These are phyloP conservation scores for Pseudopyricularia cyperi DNA, from an alignment of 2,329 filamentous ascomycete genomes.

Conservation along the genomic window DNA sequence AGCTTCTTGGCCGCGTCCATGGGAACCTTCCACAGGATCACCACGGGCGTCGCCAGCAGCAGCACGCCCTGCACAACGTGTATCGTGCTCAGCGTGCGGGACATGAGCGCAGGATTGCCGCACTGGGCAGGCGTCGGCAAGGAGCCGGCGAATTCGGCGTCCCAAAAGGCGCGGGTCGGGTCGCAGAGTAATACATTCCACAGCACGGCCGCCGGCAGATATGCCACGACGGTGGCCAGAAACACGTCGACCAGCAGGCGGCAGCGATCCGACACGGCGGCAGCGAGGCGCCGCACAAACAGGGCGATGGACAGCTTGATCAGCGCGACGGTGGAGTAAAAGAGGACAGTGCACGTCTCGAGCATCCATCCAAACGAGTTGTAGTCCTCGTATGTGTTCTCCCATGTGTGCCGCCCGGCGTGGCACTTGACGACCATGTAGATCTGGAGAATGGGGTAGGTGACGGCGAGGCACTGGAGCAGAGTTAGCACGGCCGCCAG, in stretches of 20 bases:
- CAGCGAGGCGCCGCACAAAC: not conserved
- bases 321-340: not conserved
- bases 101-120: not conserved
- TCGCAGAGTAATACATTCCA: not conserved
- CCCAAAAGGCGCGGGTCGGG: not conserved
- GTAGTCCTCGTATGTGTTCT: not conserved
- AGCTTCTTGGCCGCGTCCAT: not conserved
- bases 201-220: not conserved
- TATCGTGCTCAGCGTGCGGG: not conserved
- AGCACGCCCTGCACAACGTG: not conserved
- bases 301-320: not conserved
- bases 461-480: not conserved
- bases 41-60: not conserved
- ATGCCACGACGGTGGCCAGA: not conserved
- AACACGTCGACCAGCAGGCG: not conserved
- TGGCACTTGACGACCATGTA: not conserved
- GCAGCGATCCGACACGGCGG: not conserved
- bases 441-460: not conserved
- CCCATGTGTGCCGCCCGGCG: not conserved
- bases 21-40: not conserved
- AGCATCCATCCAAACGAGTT: not conserved
- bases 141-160: not conserved
- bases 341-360: not conserved
- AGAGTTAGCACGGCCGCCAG: not conserved
- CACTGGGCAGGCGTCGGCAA: not conserved